phyloP scores from a whole-genome alignment of 768 basidiomycete species.

The Rhizopogon sp. region DNA sequence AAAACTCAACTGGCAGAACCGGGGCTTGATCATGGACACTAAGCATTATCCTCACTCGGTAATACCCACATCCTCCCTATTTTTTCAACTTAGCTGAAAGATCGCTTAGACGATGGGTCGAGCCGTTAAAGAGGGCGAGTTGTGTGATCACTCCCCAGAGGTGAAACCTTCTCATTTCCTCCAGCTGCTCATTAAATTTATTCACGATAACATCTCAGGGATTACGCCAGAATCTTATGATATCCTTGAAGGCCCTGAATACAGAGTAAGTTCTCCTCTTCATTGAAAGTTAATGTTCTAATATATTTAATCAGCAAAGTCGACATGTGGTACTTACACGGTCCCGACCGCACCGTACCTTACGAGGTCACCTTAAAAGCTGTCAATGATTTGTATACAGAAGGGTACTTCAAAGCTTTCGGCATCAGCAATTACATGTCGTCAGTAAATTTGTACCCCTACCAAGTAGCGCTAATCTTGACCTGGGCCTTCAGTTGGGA shows the following conservation, averaged over 20 bases:
- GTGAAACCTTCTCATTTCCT: conserved; percentile 1
- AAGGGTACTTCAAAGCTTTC: conserved; percentile 16
- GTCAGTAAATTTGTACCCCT: neutral
- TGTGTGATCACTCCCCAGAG: conserved; percentile 19
- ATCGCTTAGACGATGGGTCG: neutral
- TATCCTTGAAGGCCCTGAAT: conserved; percentile 39
- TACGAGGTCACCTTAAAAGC: conserved; percentile 18
- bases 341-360: conserved; percentile 18
- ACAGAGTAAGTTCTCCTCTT: conserved; percentile 34
- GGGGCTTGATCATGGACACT: conserved; percentile 53
- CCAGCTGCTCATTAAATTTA: too few species aligned
- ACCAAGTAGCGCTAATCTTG: neutral
- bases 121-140: neutral
- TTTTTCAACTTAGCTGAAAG: neutral
- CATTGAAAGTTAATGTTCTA: neutral
- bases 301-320: conserved; percentile 4
- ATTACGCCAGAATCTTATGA: conserved; percentile 29
- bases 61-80: neutral
- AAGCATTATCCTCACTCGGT: conserved; percentile 46
- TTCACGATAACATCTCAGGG: conserved; percentile 12
- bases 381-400: conserved; percentile 19
- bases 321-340: conserved; percentile 12
- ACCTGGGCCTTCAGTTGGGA: conserved; percentile 21
- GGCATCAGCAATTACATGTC: conserved; percentile 21
- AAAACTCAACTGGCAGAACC: conserved; percentile 41